A percentile compares a stretch with the other conserved stretches of the same genome.
phyloP scores from a whole-genome alignment of 257 asterid species.

The Gentiana dahurica region DNA sequence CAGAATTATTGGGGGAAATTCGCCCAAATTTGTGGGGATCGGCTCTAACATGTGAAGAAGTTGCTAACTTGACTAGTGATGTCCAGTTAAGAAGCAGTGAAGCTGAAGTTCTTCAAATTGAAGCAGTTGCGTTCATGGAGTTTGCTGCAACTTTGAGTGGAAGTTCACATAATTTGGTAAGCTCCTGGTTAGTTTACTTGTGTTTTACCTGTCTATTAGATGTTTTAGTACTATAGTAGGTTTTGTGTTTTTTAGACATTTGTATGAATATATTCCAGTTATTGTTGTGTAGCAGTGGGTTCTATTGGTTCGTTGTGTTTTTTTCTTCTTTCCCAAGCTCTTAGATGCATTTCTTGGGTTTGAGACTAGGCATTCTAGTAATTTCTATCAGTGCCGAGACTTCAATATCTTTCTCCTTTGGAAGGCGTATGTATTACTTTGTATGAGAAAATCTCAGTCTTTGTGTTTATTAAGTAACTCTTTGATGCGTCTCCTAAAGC shows the following conservation, averaged over 20 bases:
- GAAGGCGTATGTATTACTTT: too few species aligned
- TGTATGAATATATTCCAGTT: too few species aligned
- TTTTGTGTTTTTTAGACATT: not conserved
- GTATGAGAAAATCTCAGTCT: too few species aligned
- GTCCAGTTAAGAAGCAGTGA: constrained; percentile 21
- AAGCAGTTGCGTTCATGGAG: constrained; percentile 70
- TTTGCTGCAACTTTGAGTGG: constrained; percentile 77
- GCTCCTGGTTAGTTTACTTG: constrained; percentile 25
- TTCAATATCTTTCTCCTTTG: too few species aligned
- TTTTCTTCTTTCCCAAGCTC: not conserved
- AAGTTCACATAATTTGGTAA: constrained; percentile 84
- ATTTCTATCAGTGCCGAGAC: too few species aligned
- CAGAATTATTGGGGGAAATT: constrained; percentile 33
- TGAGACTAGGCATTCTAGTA: too few species aligned
- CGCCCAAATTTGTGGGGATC: constrained; percentile 20
- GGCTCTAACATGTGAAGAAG: constrained; percentile 20
- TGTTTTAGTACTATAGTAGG: not conserved
- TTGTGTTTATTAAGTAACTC: too few species aligned
- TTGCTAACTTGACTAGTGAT: constrained; percentile 26
- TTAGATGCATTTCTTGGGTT: too few species aligned
- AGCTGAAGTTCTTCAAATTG: constrained; percentile 52
- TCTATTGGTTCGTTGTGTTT: not conserved
- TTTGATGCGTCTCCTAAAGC: too few species aligned
- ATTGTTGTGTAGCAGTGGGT: too few species aligned
- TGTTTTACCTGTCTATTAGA: not conserved